A percentile compares a stretch with the other conserved stretches of the same genome.
Conservation (phyloP, 2,329 filamentous ascomycete species). For the Pyrenophora seminiperda region DNA sequence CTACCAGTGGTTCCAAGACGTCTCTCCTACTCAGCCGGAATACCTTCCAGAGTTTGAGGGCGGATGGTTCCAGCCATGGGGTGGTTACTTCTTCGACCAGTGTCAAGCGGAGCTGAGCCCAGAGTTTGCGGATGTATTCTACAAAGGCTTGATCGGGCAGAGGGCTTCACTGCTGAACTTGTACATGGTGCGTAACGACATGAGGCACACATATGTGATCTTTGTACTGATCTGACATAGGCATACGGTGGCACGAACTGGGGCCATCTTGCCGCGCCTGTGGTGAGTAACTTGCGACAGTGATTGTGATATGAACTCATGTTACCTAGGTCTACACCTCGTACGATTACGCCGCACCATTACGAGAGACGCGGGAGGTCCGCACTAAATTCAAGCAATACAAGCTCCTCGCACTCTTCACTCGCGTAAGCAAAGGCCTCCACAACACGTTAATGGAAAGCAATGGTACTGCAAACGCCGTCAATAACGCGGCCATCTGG, state of each 20-base stretch:
- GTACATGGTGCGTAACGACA: slow-evolving; percentile 55
- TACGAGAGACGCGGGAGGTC: slow-evolving; percentile 61
- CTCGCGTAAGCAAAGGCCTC: slow-evolving; percentile 57
- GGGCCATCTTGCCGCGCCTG: slow-evolving; percentile 54
- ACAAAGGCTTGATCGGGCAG: slow-evolving; percentile 62
- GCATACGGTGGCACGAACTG: slow-evolving; percentile 59
- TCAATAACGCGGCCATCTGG: slow-evolving; percentile 49
- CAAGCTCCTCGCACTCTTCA: slow-evolving; percentile 61
- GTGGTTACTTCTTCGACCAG: slow-evolving; percentile 58
- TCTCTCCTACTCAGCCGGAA: slow-evolving; percentile 59
- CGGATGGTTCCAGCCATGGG: slow-evolving; percentile 61
- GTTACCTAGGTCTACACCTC: slow-evolving; percentile 49
- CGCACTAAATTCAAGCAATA: slow-evolving; percentile 60
- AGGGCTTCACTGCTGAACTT: slow-evolving; percentile 56
- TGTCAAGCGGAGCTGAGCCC: slow-evolving; percentile 54
- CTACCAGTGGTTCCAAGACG: slow-evolving; percentile 63
- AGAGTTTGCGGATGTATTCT: slow-evolving; percentile 61
- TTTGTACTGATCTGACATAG: not conserved
- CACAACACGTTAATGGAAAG: slow-evolving; percentile 60
- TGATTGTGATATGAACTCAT: too few species aligned
- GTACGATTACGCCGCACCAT: slow-evolving; percentile 56
- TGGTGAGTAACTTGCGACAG: slow-evolving; percentile 23
- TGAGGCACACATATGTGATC: not conserved
- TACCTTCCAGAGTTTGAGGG: slow-evolving; percentile 61
- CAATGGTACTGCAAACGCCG: slow-evolving; percentile 59